These are phyloP conservation scores for Botryotinia narcissicola DNA, from an alignment of 2,329 filamentous ascomycete species.

Conservation along the genomic window DNA sequence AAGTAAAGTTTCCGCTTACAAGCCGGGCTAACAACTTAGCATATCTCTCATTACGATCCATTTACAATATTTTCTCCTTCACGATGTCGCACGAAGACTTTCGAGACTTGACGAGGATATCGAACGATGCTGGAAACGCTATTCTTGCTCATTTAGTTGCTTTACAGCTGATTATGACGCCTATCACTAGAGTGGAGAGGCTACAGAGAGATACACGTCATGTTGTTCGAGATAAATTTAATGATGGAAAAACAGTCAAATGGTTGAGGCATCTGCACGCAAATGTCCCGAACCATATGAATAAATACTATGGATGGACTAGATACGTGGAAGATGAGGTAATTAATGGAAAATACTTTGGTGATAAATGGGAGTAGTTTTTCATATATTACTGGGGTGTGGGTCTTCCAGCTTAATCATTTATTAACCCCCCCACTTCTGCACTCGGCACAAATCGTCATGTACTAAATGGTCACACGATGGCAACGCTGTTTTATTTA, in stretches of 20 bases:
- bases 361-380: background rate
- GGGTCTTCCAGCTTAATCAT: background rate
- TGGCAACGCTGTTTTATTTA: too few species aligned
- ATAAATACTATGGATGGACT: background rate
- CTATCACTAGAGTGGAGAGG: background rate
- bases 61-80: too few species aligned
- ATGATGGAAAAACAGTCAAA: background rate
- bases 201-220: background rate
- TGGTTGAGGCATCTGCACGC: background rate
- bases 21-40: too few species aligned
- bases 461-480: background rate
- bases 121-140: too few species aligned
- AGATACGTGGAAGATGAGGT: background rate
- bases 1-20: accelerated
- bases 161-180: background rate
- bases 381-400: accelerated
- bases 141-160: too few species aligned
- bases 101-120: too few species aligned
- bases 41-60: too few species aligned
- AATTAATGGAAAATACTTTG: background rate
- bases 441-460: background rate
- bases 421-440: background rate
- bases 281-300: background rate
- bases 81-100: too few species aligned
- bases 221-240: background rate